Conservation (phyloP, 331 rosid genomes). For the Quercus tomentella region DNA sequence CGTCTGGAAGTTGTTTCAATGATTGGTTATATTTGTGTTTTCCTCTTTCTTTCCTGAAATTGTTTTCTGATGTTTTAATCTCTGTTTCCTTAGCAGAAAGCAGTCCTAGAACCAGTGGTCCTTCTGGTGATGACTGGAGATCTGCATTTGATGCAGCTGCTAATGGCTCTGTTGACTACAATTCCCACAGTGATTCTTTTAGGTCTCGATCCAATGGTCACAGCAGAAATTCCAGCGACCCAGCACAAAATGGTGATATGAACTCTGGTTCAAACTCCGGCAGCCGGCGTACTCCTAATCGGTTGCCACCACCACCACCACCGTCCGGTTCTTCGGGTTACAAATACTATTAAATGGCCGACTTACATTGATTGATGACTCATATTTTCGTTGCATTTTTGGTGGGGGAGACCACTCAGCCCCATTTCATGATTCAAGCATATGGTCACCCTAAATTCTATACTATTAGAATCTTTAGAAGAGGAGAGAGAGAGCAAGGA, state of each 20-base stretch:
- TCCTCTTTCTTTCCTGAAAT: not conserved
- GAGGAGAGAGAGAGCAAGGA: slow-evolving; percentile 7
- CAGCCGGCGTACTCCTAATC: slow-evolving; percentile 91
- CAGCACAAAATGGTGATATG: slow-evolving; percentile 62
- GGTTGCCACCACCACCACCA: slow-evolving; percentile 91
- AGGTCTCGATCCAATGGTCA: slow-evolving; percentile 79
- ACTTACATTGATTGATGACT: slow-evolving; percentile 28
- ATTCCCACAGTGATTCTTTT: slow-evolving; percentile 12
- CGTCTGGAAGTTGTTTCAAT: no score
- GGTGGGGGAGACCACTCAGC: slow-evolving; percentile 40
- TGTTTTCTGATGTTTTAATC: not conserved
- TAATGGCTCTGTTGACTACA: slow-evolving; percentile 52
- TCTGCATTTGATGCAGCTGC: slow-evolving; percentile 97
- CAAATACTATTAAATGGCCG: slow-evolving; percentile 49
- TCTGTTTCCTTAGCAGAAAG: slow-evolving; percentile 50
- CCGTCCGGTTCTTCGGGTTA: slow-evolving; percentile 74
- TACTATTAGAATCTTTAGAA: slow-evolving; percentile 44
- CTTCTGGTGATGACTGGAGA: slow-evolving; percentile 95
- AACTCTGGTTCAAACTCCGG: slow-evolving; percentile 59
- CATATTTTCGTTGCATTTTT: slow-evolving; percentile 54
- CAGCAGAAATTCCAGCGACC: slow-evolving; percentile 83
- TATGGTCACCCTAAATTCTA: slow-evolving; percentile 35
- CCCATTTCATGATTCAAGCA: slow-evolving; percentile 35
- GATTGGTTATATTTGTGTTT: no score
- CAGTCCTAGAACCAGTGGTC: slow-evolving; percentile 59